phyloP scores from a whole-genome alignment of 306 rosid genomes.

The Begonia loranthoides region DNA sequence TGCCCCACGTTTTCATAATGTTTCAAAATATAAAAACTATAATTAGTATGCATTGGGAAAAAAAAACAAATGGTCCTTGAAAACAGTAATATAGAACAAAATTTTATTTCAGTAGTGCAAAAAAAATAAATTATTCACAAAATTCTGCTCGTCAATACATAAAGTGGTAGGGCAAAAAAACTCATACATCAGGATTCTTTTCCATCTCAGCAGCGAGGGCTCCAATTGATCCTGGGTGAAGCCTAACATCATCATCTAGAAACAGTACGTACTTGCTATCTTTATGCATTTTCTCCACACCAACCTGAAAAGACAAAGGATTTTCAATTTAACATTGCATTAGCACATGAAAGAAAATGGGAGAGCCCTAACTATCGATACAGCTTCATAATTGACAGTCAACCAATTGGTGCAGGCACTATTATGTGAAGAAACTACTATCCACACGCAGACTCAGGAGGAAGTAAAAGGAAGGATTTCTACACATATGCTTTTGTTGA shows the following conservation, averaged over 20 bases:
- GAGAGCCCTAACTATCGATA: too few relatives aligned
- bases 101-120: too few relatives aligned
- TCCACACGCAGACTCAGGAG: too few relatives aligned
- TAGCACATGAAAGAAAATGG: too few relatives aligned
- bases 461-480: too few relatives aligned
- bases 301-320: constrained; percentile 39
- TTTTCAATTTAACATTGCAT: not conserved
- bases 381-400: too few relatives aligned
- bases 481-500: too few relatives aligned
- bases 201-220: constrained; percentile 75
- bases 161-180: not conserved
- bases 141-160: too few relatives aligned
- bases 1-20: constrained; percentile 16
- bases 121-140: too few relatives aligned
- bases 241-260: constrained; percentile 89
- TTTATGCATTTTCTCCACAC: constrained; percentile 84
- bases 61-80: not conserved
- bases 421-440: too few relatives aligned
- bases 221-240: constrained; percentile 97
- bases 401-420: too few relatives aligned
- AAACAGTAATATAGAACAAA: too few relatives aligned
- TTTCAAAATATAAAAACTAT: constrained; percentile 19
- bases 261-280: constrained; percentile 75
- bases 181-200: constrained; percentile 70
- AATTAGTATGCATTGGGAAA: constrained; percentile 3